phyloP scores from a whole-genome alignment of 345 rosid genomes.

The Moringa oleifera region DNA sequence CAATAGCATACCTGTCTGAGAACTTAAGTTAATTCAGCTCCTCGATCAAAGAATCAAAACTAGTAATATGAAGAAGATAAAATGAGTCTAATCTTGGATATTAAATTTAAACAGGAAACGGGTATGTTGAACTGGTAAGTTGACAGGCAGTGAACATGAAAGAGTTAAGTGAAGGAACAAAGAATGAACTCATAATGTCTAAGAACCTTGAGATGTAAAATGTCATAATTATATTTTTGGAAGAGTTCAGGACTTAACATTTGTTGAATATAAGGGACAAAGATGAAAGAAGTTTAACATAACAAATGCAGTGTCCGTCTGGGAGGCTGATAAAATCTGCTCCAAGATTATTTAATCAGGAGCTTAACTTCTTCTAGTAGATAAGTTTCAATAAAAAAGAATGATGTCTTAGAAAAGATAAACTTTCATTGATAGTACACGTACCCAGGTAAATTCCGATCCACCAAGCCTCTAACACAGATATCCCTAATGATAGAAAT shows the following conservation, averaged over 20 bases:
- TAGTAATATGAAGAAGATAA: not conserved
- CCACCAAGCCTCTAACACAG: conserved; percentile 71
- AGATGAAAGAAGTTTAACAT: not conserved
- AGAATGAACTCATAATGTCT: too few relatives aligned
- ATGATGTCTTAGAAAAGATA: not conserved
- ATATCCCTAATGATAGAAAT: conserved; percentile 41
- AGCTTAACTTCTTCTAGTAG: not conserved
- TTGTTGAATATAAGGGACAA: too few relatives aligned
- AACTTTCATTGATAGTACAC: not conserved
- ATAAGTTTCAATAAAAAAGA: not conserved
- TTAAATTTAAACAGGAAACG: too few relatives aligned
- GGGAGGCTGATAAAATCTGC: not conserved
- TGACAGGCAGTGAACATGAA: too few relatives aligned
- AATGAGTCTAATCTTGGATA: too few relatives aligned
- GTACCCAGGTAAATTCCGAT: conserved; percentile 75
- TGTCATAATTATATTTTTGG: too few relatives aligned
- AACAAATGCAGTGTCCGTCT: not conserved
- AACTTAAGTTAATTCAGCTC: conserved; percentile 27
- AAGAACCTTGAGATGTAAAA: too few relatives aligned
- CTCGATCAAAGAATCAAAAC: not conserved
- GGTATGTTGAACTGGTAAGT: too few relatives aligned
- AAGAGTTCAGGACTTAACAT: too few relatives aligned
- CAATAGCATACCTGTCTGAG: conserved; percentile 76
- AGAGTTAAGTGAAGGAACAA: too few relatives aligned
- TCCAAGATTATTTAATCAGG: not conserved